phyloP scores from a whole-genome alignment of 495 filamentous ascomycete genomes.

The Aspergillus baeticus region DNA sequence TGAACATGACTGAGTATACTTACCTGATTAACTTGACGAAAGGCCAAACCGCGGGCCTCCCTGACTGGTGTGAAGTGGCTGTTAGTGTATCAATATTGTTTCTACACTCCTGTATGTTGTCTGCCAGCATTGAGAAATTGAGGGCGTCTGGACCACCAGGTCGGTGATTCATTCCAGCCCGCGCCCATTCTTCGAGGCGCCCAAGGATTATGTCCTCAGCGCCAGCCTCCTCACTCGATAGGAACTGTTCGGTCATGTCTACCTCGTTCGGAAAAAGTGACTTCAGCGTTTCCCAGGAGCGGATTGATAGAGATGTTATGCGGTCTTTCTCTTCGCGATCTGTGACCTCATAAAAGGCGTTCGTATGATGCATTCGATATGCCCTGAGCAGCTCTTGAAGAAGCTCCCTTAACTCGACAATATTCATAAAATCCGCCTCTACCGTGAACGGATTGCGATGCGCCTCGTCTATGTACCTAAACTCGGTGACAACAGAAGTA shows the following conservation, averaged over 20 bases:
- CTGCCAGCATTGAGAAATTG: too few species aligned
- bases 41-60: too few species aligned
- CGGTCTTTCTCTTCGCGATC: neutral
- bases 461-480: slow-evolving; percentile 20
- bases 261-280: neutral
- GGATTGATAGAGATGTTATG: too few species aligned
- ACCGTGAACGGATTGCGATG: slow-evolving; percentile 25
- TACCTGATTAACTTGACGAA: too few species aligned
- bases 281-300: neutral
- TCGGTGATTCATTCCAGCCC: neutral
- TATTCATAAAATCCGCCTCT: slow-evolving; percentile 29
- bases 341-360: neutral
- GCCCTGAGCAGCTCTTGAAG: slow-evolving; percentile 23
- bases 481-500: slow-evolving; percentile 35
- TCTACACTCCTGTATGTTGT: too few species aligned
- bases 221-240: neutral
- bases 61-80: too few species aligned
- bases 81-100: too few species aligned
- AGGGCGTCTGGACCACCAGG: neutral
- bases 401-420: slow-evolving; percentile 21
- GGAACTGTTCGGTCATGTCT: neutral
- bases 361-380: neutral
- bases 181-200: neutral
- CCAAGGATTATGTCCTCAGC: neutral
- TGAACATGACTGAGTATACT: too few species aligned